Evolutionary conservation across 129 eudicot species (phyloP).

Genomic region (Helichrysum umbraculigerum): DNA sequence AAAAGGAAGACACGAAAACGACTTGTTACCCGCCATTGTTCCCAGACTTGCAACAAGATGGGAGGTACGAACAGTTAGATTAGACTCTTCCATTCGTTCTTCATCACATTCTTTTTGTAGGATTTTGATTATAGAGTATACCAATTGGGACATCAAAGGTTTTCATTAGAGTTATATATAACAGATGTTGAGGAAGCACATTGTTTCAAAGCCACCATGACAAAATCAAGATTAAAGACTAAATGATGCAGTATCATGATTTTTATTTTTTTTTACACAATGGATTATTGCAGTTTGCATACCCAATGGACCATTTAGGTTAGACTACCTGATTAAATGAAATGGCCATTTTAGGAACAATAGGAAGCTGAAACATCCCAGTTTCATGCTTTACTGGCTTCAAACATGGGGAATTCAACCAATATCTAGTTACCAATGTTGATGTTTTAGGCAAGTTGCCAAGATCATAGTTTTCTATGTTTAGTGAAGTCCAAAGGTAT

Average conservation of each 20-base stretch:
- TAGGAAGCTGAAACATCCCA: conserved; percentile 16
- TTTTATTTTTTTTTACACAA: background rate
- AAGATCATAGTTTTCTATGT: conserved; percentile 1
- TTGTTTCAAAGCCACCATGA: background rate
- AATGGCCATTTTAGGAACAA: conserved; percentile 31
- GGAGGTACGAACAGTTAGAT: conserved; percentile 39
- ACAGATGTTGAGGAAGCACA: background rate
- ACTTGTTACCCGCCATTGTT: conserved; percentile 35
- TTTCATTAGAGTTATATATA: conserved; percentile 9
- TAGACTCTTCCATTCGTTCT: conserved; percentile 22
- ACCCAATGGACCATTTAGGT: conserved; percentile 1
- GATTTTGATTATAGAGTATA: conserved; percentile 20
- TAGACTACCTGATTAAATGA: conserved; percentile 8
- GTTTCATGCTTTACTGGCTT: background rate
- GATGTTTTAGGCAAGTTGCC: conserved; percentile 1
- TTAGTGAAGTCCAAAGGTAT: conserved; percentile 5
- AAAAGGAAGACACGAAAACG: conserved; percentile 26
- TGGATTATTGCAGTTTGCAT: background rate
- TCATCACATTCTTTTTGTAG: conserved; percentile 38
- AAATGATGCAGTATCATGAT: background rate
- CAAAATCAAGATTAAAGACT: conserved; percentile 1
- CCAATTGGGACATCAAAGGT: conserved; percentile 17
- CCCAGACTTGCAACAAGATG: conserved; percentile 35
- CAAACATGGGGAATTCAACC: background rate
- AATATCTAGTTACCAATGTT: background rate